Base-by-base conservation (phyloP, 2,329 filamentous ascomycete genomes). In the Penicillium sp. region DNA sequence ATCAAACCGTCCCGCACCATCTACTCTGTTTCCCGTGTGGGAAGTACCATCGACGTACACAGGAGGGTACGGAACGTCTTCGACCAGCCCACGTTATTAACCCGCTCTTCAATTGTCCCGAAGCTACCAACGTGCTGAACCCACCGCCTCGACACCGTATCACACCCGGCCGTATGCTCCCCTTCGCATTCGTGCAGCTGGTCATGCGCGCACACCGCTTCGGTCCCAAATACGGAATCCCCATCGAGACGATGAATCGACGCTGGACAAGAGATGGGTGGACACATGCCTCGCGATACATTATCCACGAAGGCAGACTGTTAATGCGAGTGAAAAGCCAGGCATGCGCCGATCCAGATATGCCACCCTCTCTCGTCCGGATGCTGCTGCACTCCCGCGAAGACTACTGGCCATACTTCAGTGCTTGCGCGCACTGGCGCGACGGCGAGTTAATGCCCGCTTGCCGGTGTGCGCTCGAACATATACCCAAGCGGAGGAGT, bases 331-430 rank as follows among this genome's bases (percentile, higher is more conserved):
- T 85, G 3, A 77, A 80, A 31, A 84, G 81, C 50, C 78, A 79
- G 54, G 71, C 72, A 20, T 85, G 83, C 57, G 83, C 83, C 1
- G 70, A 76, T 0, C 75, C 80, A 0, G 79, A 74, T 2, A 74
- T 85, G 25, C 81, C 82, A 0, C 73, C 77, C 6, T 80, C 79
- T 4, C 77, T 75, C 4, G 75, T 81, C 60, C 80, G 84, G 2
- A 73, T 84, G 52, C 74, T 87, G 2, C 76, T 87, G 2, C 86
- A 83, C 69, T 82, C 79, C 27, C 78, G 81, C 54, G 80, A 83
- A 49, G 83, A 86, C 62, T 86, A 85, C 69, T 80, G 75, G 51
- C 84, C 84, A 0, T 87, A 82, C 66, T 87, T 87, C 69, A 84
- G 81, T 11, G 81, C 79, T 1, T 87, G 84, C 61, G 77, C 82